These are phyloP conservation scores for Phytophthora pinifolia DNA, from an alignment of 352 stramenopile species.

Conservation along the genomic window DNA sequence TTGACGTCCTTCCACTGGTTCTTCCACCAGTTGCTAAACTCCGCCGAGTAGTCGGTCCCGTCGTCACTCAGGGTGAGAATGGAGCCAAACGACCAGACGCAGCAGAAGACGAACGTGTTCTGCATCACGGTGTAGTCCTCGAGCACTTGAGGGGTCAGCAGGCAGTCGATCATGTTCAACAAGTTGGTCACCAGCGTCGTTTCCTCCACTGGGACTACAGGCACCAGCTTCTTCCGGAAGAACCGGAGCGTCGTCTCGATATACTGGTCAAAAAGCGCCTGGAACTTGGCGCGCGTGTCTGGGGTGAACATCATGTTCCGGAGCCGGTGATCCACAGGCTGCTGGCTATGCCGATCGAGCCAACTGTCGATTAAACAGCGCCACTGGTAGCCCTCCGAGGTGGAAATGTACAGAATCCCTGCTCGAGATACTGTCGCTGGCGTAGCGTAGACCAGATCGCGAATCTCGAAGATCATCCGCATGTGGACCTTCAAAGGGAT, in stretches of 20 bases:
- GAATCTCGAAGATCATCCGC: slow-evolving; percentile 98
- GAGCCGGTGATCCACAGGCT: slow-evolving; percentile 61
- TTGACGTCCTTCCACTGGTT: slow-evolving; percentile 96
- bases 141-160: slow-evolving; percentile 82
- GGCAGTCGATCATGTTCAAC: slow-evolving; percentile 94
- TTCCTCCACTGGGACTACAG: slow-evolving; percentile 93
- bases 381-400: slow-evolving; percentile 95
- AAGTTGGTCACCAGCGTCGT: slow-evolving; percentile 93
- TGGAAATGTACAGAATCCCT: slow-evolving; percentile 96
- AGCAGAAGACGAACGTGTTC: slow-evolving; percentile 96
- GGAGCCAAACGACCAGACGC: slow-evolving; percentile 95
- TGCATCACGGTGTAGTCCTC: slow-evolving; percentile 81
- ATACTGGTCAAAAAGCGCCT: slow-evolving; percentile 92
- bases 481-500: slow-evolving; percentile 97
- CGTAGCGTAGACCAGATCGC: slow-evolving; percentile 94
- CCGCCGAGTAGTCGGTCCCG: slow-evolving; percentile 92
- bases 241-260: slow-evolving; percentile 92
- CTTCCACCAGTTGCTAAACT: slow-evolving; percentile 97
- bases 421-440: slow-evolving; percentile 94
- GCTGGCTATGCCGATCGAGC: slow-evolving; percentile 79
- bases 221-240: slow-evolving; percentile 92
- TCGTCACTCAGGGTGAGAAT: slow-evolving; percentile 93
- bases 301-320: slow-evolving; percentile 78
- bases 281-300: slow-evolving; percentile 78
- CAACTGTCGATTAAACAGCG: slow-evolving; percentile 93